Conservation (phyloP, 345 rosid genomes). For the Pelargonium nanum region DNA sequence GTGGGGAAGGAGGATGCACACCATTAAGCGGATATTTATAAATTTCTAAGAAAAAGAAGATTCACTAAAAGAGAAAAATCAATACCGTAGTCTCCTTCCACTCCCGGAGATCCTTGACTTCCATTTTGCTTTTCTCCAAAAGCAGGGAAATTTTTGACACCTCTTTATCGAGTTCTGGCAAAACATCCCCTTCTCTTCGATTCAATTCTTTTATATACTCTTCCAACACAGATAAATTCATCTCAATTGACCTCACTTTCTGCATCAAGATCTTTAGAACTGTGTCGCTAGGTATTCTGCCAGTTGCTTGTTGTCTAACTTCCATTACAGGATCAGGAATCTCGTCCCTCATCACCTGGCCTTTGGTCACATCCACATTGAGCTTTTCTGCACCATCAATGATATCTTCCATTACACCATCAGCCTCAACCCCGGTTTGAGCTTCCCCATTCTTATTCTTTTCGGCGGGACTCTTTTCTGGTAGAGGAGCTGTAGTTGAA, state of each 20-base stretch:
- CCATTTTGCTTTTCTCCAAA: slow-evolving; percentile 45
- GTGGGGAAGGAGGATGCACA: not conserved
- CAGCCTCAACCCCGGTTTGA: slow-evolving; percentile 16
- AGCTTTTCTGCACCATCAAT: slow-evolving; percentile 24
- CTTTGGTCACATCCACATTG: slow-evolving; percentile 21
- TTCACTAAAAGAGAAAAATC: not conserved
- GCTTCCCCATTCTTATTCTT: slow-evolving; percentile 22
- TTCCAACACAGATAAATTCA: slow-evolving; percentile 58
- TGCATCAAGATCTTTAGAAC: slow-evolving; percentile 87
- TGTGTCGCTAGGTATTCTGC: slow-evolving; percentile 52
- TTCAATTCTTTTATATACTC: slow-evolving; percentile 63
- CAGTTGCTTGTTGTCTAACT: slow-evolving; percentile 49
- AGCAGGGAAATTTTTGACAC: slow-evolving; percentile 34
- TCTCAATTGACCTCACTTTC: slow-evolving; percentile 69
- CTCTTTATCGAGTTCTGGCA: slow-evolving; percentile 54
- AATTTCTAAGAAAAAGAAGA: not conserved
- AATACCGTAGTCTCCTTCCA: slow-evolving; percentile 64
- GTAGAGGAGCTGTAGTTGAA: slow-evolving; percentile 18
- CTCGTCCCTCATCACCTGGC: slow-evolving; percentile 16
- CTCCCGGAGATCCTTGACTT: slow-evolving; percentile 37
- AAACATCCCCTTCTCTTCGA: slow-evolving; percentile 36
- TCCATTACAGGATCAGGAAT: slow-evolving; percentile 49
- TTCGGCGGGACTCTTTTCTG: slow-evolving; percentile 22
- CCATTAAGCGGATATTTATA: not conserved
- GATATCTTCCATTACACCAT: slow-evolving; percentile 16